Conservation (phyloP, 768 basidiomycete species). For the Pulveroboletus frians region DNA sequence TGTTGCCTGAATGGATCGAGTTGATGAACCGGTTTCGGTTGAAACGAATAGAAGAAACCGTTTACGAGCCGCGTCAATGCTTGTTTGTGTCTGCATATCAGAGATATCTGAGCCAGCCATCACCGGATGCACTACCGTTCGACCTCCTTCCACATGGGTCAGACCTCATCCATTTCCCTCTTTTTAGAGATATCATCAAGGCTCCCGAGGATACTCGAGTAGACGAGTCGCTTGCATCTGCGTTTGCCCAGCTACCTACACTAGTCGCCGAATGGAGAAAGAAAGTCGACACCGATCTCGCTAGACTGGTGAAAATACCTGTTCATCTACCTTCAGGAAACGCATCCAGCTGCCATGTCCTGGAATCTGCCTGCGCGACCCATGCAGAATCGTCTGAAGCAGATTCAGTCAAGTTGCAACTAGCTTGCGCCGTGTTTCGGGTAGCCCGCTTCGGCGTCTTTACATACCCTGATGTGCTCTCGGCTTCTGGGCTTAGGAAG, state of each 20-base stretch:
- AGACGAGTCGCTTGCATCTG: neutral
- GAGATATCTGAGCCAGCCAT: neutral
- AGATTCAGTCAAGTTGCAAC: neutral
- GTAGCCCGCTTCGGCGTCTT: neutral
- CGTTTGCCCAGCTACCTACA: neutral
- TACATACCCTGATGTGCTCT: neutral
- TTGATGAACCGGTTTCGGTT: constrained; percentile 2
- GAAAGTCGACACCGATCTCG: neutral
- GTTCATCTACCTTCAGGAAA: neutral
- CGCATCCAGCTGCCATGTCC: neutral
- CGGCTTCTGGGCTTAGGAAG: neutral
- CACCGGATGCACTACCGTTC: neutral
- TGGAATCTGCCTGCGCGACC: neutral
- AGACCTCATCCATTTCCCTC: neutral
- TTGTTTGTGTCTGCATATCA: constrained; percentile 1
- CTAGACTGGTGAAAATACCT: neutral
- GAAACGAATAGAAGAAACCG: neutral
- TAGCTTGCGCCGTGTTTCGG: constrained; percentile 9
- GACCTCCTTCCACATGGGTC: neutral
- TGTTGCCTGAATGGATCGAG: constrained; percentile 2
- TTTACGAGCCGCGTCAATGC: constrained; percentile 4
- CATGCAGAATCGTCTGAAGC: neutral
- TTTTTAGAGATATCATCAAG: neutral
- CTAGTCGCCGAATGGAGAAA: neutral
- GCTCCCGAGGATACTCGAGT: neutral